Evolutionary conservation across 768 basidiomycete genomes (phyloP).

Genomic region (Leccinum obscurum): DNA sequence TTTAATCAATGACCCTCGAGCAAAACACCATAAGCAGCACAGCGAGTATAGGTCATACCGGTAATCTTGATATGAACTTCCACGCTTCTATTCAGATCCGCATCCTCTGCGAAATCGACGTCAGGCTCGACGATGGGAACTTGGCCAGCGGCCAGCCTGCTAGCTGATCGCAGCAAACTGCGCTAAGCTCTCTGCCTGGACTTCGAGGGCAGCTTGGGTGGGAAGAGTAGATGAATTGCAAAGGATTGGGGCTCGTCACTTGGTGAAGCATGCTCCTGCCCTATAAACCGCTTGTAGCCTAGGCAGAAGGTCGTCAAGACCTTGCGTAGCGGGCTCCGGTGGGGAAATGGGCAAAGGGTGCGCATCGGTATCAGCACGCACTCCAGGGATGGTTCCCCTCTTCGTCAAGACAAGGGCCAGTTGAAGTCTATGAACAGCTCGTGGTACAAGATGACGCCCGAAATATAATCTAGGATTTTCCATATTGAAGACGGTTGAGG

Average conservation of each 20-base stretch:
- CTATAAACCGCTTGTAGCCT: constrained; percentile 43
- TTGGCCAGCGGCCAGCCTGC: constrained; percentile 46
- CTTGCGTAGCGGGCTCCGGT: constrained; percentile 49
- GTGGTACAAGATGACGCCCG: constrained; percentile 51
- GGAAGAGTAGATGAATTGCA: constrained; percentile 44
- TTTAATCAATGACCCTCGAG: constrained; percentile 55
- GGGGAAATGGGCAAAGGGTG: constrained; percentile 45
- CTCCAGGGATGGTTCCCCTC: constrained; percentile 49
- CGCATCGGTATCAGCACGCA: constrained; percentile 52
- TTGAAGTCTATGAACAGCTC: constrained; percentile 49
- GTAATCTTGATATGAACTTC: constrained; percentile 49
- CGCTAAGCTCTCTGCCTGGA: constrained; percentile 47
- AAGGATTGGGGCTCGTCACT: constrained; percentile 49
- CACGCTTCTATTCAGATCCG: constrained; percentile 44
- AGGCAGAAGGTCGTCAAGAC: constrained; percentile 46
- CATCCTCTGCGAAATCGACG: constrained; percentile 50
- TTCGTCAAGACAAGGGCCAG: constrained; percentile 43
- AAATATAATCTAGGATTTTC: constrained; percentile 42
- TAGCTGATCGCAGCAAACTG: constrained; percentile 52
- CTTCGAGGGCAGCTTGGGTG: constrained; percentile 42
- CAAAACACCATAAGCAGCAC: constrained; percentile 46
- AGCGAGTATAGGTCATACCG: constrained; percentile 45
- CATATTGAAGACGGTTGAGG: constrained; percentile 1
- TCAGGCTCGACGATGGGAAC: constrained; percentile 57
- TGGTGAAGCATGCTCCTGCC: constrained; percentile 50